A percentile compares a stretch with the other conserved stretches of the same genome.
Conservation (phyloP, 2,329 filamentous ascomycete species). For the Cryoendolithus antarcticus region DNA sequence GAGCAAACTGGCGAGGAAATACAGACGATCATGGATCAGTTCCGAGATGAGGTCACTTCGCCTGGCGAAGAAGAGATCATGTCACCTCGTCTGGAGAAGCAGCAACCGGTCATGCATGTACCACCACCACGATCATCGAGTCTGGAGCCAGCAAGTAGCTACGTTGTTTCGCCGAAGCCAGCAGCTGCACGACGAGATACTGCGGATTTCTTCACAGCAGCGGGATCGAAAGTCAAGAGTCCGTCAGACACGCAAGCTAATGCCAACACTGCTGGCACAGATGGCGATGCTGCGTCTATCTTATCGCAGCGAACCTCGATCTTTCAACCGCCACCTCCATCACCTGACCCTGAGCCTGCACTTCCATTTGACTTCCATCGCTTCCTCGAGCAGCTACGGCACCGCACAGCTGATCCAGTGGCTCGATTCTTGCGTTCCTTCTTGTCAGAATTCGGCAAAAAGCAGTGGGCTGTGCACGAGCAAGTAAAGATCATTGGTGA, state of each 20-base stretch:
- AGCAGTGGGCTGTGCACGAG: conserved; percentile 99
- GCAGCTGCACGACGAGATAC: conserved; percentile 2
- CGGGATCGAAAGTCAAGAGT: conserved; percentile 1
- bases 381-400: conserved; percentile 91
- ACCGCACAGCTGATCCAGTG: conserved; percentile 95
- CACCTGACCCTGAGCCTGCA: conserved; percentile 55
- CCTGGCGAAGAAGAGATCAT: conserved; percentile 62
- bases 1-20: conserved; percentile 57
- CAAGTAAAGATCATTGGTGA: conserved; percentile 98
- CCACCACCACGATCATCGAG: conserved; percentile 71
- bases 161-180: conserved; percentile 4
- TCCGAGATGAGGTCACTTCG: conserved; percentile 61
- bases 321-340: conserved; percentile 45
- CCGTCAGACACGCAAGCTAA: neutral
- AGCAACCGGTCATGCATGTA: conserved; percentile 63
- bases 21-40: conserved; percentile 95
- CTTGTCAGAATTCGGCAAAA: conserved; percentile 85
- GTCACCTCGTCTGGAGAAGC: conserved; percentile 74
- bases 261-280: conserved; percentile 1
- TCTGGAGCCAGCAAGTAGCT: conserved; percentile 48
- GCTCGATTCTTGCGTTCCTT: conserved; percentile 94
- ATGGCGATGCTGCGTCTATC: conserved; percentile 3
- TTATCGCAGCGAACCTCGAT: conserved; percentile 25
- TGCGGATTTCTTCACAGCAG: conserved; percentile 2
- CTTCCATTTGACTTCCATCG: conserved; percentile 95